These are phyloP conservation scores for Boletus barrowsii DNA, from an alignment of 768 basidiomycete genomes.

Conservation along the genomic window DNA sequence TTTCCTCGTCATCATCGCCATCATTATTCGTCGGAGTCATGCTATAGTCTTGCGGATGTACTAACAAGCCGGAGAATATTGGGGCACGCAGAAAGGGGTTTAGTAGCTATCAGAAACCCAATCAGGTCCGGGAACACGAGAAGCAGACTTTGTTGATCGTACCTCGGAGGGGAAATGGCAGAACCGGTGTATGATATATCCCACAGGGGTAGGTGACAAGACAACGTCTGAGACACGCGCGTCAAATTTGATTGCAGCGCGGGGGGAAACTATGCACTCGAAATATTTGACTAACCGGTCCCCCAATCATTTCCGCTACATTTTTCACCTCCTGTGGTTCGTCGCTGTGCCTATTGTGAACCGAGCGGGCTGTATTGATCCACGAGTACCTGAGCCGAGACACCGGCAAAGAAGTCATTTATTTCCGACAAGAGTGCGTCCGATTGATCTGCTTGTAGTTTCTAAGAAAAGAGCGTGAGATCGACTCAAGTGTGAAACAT, in stretches of 20 bases:
- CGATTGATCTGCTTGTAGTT: slow-evolving; percentile 40
- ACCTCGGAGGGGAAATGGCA: slow-evolving; percentile 67
- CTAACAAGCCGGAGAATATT: slow-evolving; percentile 58
- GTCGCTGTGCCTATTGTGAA: slow-evolving; percentile 15
- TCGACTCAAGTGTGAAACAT: slow-evolving; percentile 13
- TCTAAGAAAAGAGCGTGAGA: slow-evolving; percentile 19
- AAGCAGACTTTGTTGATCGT: slow-evolving; percentile 7
- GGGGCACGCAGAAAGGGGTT: slow-evolving; percentile 69
- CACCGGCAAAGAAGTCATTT: slow-evolving; percentile 34
- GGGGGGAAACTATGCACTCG: slow-evolving; percentile 35
- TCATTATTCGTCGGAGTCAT: slow-evolving; percentile 2
- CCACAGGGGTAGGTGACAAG: slow-evolving; percentile 50
- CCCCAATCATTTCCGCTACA: slow-evolving; percentile 33
- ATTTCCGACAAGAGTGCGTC: slow-evolving; percentile 40
- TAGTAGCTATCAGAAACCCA: slow-evolving; percentile 48
- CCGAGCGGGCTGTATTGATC: slow-evolving; percentile 19
- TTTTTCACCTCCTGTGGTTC: slow-evolving; percentile 14
- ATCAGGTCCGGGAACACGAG: not conserved
- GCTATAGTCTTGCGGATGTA: slow-evolving; percentile 51
- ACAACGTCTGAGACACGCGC: slow-evolving; percentile 34
- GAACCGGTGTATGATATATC: slow-evolving; percentile 72
- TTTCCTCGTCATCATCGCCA: slow-evolving; percentile 27
- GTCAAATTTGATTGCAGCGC: not conserved
- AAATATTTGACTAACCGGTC: slow-evolving; percentile 53
- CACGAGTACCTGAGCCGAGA: slow-evolving; percentile 33